A percentile compares a stretch with the other conserved stretches of the same genome.
These are phyloP conservation scores for Torulaspora globosa DNA, from an alignment of 1,139 yeast genomes.

Conservation along the genomic window DNA sequence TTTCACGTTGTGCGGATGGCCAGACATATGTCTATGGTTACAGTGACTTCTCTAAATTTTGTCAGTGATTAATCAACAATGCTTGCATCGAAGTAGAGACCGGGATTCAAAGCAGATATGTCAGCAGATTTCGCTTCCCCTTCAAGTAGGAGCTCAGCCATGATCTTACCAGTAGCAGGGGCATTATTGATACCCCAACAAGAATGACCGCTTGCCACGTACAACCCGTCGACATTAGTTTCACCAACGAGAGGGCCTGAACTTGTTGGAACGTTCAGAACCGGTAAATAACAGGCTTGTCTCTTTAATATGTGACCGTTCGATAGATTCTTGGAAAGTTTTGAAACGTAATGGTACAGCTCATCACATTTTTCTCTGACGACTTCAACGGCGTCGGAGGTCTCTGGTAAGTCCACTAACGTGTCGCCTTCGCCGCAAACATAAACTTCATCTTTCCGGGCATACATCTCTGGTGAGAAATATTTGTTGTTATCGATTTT, in stretches of 20 bases:
- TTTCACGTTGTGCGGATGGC: background rate
- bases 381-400: conserved; percentile 89
- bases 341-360: conserved; percentile 75
- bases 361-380: conserved; percentile 86
- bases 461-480: conserved; percentile 89
- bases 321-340: conserved; percentile 64
- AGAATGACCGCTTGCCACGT: conserved; percentile 86
- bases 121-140: conserved; percentile 80
- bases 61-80: conserved; percentile 23
- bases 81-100: conserved; percentile 74
- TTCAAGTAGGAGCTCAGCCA: conserved; percentile 82
- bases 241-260: conserved; percentile 94
- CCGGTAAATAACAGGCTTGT: conserved; percentile 96
- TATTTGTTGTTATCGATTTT: conserved; percentile 61
- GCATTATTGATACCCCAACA: conserved; percentile 99
- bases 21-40: conserved; percentile 1
- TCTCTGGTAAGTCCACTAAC: conserved; percentile 84
- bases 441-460: conserved; percentile 91
- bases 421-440: conserved; percentile 98
- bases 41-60: conserved; percentile 5
- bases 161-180: conserved; percentile 89
- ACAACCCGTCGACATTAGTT: conserved; percentile 76
- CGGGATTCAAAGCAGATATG: conserved; percentile 77
- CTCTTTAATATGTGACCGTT: conserved; percentile 74
- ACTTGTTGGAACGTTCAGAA: conserved; percentile 83